Evolutionary conservation across 768 basidiomycete genomes (phyloP), one percentile per base, ranked within the genome.

Genomic region (Termitomyces sp.): DNA sequence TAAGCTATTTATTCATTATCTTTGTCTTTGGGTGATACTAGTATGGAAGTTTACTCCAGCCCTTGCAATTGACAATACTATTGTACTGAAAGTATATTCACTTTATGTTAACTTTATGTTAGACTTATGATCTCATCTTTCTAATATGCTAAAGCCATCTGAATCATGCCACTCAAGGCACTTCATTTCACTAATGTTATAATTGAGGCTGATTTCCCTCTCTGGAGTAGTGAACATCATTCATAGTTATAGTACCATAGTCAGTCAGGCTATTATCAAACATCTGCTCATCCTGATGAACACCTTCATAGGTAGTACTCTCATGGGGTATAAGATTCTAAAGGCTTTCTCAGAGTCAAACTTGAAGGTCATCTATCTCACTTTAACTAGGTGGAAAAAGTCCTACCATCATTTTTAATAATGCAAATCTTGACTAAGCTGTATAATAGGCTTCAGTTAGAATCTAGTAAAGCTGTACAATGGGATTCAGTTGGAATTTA

Each of bases 371-470:
- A n/a, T n/a, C n/a, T n/a, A 85, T 91, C 52, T 88, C 89, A 0
- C 81, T 93, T 37, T 90, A 92, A 70, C 78, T 93, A 19, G 91
- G 91, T 12, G 89, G 88, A 30, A 89, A 91, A 76, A 83, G 78
- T 56, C 85, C 85, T 0, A 81, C 72, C 45, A 78, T 93, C 63
- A 76, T 93, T 60, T 90, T 88, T 64, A 80, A 90, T 60, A 84
- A 87, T 59, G 86, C 86, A 4, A 79, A 90, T 67, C 62, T 89
- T 3, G 84, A 89, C 0, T 77, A n/a, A n/a, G n/a, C n/a, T n/a
- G n/a, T n/a, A n/a, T n/a, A n/a, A n/a, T n/a, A n/a, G n/a, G n/a
- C n/a, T n/a, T n/a, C n/a, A n/a, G n/a, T n/a, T n/a, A n/a, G n/a
- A n/a, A n/a, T n/a, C n/a, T n/a, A n/a, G n/a, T n/a, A n/a, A n/a